Base-by-base conservation (phyloP, 2,329 filamentous ascomycete genomes). In the Didymella lethalis region DNA sequence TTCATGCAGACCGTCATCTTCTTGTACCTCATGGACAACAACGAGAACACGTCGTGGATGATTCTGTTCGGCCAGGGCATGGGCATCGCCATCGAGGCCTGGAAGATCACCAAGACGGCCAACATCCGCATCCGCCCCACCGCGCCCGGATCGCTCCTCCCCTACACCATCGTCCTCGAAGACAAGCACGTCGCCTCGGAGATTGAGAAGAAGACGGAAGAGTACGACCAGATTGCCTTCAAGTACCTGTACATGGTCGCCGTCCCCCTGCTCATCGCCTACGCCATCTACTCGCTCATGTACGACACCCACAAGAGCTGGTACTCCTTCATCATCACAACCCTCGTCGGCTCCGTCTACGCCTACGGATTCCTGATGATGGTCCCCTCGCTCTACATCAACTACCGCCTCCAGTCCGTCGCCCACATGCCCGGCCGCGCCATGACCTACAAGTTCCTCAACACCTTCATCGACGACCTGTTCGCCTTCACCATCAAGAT, bases 401-500 rank as follows among this genome's bases (percentile, higher is more conserved):
- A 99, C 85, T 99, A 99, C 83, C 89, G 94, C 12, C 87, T 99
- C 67, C 97, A 87, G 77, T 85, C 82, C 67, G 92, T 98, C 32
- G 95, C 95, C 11, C 95, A 99, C 80, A 97, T 99, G 94, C 93
- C 95, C 1, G 92, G 85, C 67, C 94, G 92, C 81, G 93, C 95
- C 47, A 95, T 99, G 92, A 94, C 89, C 77, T 97, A 97, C 86
- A 97, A 98, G 81, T 97, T 97, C 80, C 82, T 98, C 65, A 97
- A 98, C 82, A 98, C 95, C 5, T 99, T 99, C 77, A 98, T 99
- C 76, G 95, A 99, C 78, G 95, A 99, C 75, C 83, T 99, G 31
- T 99, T 99, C 74, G 95, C 95, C 2, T 99, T 98, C 73, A 99
- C 95, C 38, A 97, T 99, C 82, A 98, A 98, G 82, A 99, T 99